Base-by-base conservation (phyloP, 2,329 filamentous ascomycete species). In the Penicillium sp. region DNA sequence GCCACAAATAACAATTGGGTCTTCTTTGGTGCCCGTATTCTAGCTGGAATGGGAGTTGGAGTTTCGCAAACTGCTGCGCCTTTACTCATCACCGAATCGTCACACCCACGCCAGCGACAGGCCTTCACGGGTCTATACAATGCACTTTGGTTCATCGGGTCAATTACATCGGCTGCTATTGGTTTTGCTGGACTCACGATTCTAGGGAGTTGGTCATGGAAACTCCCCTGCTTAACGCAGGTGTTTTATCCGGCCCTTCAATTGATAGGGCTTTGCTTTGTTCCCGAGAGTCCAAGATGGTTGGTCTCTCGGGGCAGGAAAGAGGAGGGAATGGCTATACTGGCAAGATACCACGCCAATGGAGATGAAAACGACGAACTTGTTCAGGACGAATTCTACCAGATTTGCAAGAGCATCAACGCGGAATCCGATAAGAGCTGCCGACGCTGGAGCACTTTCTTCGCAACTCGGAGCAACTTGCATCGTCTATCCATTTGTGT, bases 211-310 rank as follows among this genome's bases (percentile, higher is more conserved):
- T 69, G 66, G 68, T 67, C 83, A 0, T 89, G 86, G 86, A 74
- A 82, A 25, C 77, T 84, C 13, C 86, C 86, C 0, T 80, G 85
- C n/a, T 72, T 84, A 61, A 70, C 83, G 13, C 82, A 84, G 65
- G 72, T 76, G 10, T 74, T 76, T 1, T 74, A 78, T 41, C 76
- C 74, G 23, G 61, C 68, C 4, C 65, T 86, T 7, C 81, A 86
- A 47, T 73, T 82, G 44, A 36, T 77, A 31, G 72, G 78, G 23
- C 75, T 80, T 4, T 84, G 79, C 55, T 78, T 85, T 61, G 73
- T 87, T 1, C 85, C 86, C 0, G 85, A 88, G 64, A 85, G 82
- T 3, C 86, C 86, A 2, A 73, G 85, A 55, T 87, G 84, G 84
- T 75, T 87, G 23, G 83, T 85, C 53, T 80, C 82, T 43, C 81